phyloP scores from a whole-genome alignment of 1,284 basidiomycete genomes.

The Apiotrichum mycotoxinovorans region DNA sequence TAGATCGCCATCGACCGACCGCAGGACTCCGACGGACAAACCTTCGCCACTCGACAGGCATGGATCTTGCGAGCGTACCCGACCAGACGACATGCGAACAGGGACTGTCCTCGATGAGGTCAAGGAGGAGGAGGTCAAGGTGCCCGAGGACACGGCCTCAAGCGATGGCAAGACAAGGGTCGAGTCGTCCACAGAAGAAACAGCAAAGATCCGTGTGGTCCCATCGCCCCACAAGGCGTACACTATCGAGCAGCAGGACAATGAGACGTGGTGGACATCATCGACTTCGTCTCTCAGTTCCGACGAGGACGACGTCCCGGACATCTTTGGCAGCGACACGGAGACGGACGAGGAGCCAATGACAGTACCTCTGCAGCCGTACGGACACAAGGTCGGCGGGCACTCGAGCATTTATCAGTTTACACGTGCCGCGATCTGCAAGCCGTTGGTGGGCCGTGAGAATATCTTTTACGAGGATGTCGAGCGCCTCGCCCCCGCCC shows the following conservation, averaged over 20 bases:
- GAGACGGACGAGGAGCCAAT: constrained; percentile 55
- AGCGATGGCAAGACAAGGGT: background rate
- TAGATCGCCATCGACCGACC: background rate
- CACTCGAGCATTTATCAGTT: constrained; percentile 98
- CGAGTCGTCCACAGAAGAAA: constrained; percentile 1
- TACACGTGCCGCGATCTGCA: constrained; percentile 95
- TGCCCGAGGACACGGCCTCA: background rate
- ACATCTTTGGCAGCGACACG: constrained; percentile 15
- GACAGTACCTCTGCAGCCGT: constrained; percentile 93
- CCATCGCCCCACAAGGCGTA: constrained; percentile 7
- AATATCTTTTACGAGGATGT: constrained; percentile 98
- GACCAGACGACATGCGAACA: background rate
- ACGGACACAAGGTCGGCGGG: constrained; percentile 95
- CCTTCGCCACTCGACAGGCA: background rate
- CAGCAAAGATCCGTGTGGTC: background rate
- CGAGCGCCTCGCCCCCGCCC: constrained; percentile 83
- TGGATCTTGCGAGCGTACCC: background rate
- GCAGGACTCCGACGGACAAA: background rate
- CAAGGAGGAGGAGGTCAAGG: constrained; percentile 3
- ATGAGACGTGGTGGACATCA: constrained; percentile 15
- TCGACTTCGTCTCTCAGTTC: constrained; percentile 3
- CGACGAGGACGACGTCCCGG: background rate
- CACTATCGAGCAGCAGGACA: constrained; percentile 2
- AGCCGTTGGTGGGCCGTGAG: constrained; percentile 94
- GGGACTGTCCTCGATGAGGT: constrained; percentile 6